Conservation (phyloP, 2,329 filamentous ascomycete species). For the Ceratocystis ficicola region DNA sequence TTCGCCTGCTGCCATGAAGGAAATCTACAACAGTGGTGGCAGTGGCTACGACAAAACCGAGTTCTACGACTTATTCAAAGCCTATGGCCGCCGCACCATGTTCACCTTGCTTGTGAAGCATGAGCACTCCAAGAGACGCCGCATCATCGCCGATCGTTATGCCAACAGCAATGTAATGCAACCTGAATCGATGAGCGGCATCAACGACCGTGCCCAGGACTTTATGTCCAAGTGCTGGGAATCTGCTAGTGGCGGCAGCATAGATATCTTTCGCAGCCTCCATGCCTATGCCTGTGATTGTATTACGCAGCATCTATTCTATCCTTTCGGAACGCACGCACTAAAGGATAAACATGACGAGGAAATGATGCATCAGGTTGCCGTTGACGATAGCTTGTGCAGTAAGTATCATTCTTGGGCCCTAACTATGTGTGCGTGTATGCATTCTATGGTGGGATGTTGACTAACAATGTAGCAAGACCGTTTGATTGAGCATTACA, state of each 20-base stretch:
- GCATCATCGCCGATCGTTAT: constrained; percentile 53
- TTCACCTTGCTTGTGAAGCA: constrained; percentile 46
- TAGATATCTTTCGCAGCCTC: constrained; percentile 52
- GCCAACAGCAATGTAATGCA: constrained; percentile 56
- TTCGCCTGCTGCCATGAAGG: constrained; percentile 43
- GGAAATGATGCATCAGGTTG: constrained; percentile 55
- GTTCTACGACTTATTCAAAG: constrained; percentile 49
- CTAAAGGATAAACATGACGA: constrained; percentile 44
- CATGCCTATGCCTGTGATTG: constrained; percentile 61
- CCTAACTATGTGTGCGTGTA: neutral
- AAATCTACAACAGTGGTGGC: constrained; percentile 50
- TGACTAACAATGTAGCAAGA: constrained; percentile 35
- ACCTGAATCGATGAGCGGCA: constrained; percentile 41
- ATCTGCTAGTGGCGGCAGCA: constrained; percentile 32
- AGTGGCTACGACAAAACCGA: constrained; percentile 55
- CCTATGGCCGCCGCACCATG: constrained; percentile 49
- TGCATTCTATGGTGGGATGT: neutral
- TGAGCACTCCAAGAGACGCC: constrained; percentile 52
- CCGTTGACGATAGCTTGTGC: constrained; percentile 54
- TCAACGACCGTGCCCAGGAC: constrained; percentile 43
- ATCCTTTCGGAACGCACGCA: constrained; percentile 51
- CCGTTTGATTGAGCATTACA: constrained; percentile 47
- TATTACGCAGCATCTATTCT: constrained; percentile 56
- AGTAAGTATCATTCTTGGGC: constrained; percentile 35
- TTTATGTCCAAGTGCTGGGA: constrained; percentile 44